Evolutionary conservation across 345 rosid genomes (phyloP), one percentile per base, ranked within the genome.

Genomic region (Ceriops decandra): DNA sequence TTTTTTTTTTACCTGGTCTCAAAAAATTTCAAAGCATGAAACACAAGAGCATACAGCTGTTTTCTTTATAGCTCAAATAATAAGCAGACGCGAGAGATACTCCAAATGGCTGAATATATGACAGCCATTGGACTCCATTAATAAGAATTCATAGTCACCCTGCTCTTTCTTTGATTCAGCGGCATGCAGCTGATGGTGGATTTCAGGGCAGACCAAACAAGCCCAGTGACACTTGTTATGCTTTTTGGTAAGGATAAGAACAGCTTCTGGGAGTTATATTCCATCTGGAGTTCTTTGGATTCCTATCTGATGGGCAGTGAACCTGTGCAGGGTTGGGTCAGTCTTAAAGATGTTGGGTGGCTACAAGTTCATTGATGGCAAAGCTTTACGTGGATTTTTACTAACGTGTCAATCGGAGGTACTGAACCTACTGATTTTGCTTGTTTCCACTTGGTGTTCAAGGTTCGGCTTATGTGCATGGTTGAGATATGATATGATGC

Each of bases 131-230:
- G 11, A 21, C 35, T 16, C 22, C 59, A 6, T 31, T 73, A 21
- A 32, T 71, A 42, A 42, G 16, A 42, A 42, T 42, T 3, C 17
- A 42, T 42, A 15, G 2, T 42, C 5, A 15, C 49, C 49, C 17
- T 0, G 49, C 3, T 27, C 63, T 52, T 64, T 73, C 27, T 63
- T 16, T 75, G 38, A 19, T 75, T 19, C 76, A 95, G 99, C 88
- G 96, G 83, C 99, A 91, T 77, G 85, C 81, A 32, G 69, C 64
- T 76, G 93, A 90, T 79, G 95, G 96, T 72, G 99, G 99, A 65
- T 87, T 89, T 79, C 96, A 91, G 79, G 99, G 99, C 52, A 85
- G 97, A 85, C 68, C 86, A 57, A 95, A 87, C 82, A 91, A 95
- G 74, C 74, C 79, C 42, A 95, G 96, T 72, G 99, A 91, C 80